Evolutionary conservation across 306 rosid species (phyloP), one percentile per base, ranked within the genome.

Genomic region (Parietaria judaica): DNA sequence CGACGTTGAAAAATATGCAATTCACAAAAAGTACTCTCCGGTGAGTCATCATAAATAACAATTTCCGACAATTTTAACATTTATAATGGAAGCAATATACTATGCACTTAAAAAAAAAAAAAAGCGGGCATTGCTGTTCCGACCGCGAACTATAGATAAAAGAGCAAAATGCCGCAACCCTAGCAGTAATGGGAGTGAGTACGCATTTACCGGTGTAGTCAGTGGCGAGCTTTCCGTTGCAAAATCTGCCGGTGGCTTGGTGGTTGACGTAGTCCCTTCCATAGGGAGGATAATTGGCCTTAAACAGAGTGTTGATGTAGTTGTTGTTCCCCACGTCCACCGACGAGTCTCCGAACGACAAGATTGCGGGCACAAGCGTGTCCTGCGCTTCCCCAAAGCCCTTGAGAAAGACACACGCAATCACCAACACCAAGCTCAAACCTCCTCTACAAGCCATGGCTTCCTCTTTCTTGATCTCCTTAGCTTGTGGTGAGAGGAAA

Each of bases 191-290:
- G 31, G 1, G 31, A 23, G 14, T 52, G 61, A 12, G 12, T 54
- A 36, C 35, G 23, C 4, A 69, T 70, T 62, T 69, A 88, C 96
- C 99, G 50, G 95, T 94, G 69, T 86, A 64, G 76, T 92, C 99
- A 71, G 97, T 94, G 48, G 97, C 99, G 58, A 94, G 70, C 68
- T 94, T 94, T 0, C 99, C 97, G 70, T 94, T 89, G 73, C 97
- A 86, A 64, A 94, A 94, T 76, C 99, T 86, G 16, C 99, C 97
- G 7, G 99, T 88, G 23, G 97, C 73, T 65, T 86, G 81, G n/a
- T 89, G 95, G 55, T 75, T 89, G 58, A 65, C 67, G 62, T 81
- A 94, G 73, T 94, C 99, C 60, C 90, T 94, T 17, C 99, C 99
- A 78, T 94, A 94, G 69, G 99, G 99, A 80, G 95, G 97, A 61